These are phyloP conservation scores for Hansenula lynferdii DNA, from an alignment of 1,139 yeast genomes.

Conservation along the genomic window DNA sequence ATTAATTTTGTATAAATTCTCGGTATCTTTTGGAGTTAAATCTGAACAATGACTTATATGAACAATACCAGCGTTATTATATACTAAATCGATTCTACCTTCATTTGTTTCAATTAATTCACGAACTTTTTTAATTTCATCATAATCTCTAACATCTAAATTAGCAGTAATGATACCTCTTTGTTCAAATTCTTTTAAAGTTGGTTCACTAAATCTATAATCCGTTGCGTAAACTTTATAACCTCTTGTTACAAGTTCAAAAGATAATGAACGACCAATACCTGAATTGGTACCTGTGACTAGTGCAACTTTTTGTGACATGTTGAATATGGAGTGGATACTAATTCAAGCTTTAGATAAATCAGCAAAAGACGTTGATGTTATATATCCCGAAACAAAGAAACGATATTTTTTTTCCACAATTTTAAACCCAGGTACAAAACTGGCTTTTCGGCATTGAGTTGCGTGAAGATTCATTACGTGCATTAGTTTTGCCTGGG, in stretches of 20 bases:
- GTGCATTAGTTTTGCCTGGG: no score
- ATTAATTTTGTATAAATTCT: constrained; percentile 52
- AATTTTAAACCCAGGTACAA: no score
- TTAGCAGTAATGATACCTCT: constrained; percentile 21
- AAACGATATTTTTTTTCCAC: no score
- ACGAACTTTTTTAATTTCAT: constrained; percentile 40
- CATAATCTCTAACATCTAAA: constrained; percentile 46
- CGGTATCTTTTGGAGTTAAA: constrained; percentile 43
- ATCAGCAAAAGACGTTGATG: neutral
- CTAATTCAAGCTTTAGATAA: no score
- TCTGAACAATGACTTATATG: constrained; percentile 57
- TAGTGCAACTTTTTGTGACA: constrained; percentile 33
- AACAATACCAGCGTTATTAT: constrained; percentile 52
- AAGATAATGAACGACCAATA: constrained; percentile 55
- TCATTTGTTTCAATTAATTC: constrained; percentile 31
- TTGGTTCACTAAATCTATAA: constrained; percentile 47
- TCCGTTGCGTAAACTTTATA: constrained; percentile 55
- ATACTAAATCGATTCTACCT: constrained; percentile 43
- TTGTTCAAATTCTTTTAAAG: constrained; percentile 41
- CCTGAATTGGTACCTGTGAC: constrained; percentile 71
- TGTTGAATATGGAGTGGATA: no score
- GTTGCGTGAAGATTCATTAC: no score
- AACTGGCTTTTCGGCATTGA: no score
- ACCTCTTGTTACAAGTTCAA: constrained; percentile 51
- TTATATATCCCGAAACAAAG: no score